These are phyloP conservation scores for Ceratonia siliqua DNA, from an alignment of 306 rosid species.

Conservation along the genomic window DNA sequence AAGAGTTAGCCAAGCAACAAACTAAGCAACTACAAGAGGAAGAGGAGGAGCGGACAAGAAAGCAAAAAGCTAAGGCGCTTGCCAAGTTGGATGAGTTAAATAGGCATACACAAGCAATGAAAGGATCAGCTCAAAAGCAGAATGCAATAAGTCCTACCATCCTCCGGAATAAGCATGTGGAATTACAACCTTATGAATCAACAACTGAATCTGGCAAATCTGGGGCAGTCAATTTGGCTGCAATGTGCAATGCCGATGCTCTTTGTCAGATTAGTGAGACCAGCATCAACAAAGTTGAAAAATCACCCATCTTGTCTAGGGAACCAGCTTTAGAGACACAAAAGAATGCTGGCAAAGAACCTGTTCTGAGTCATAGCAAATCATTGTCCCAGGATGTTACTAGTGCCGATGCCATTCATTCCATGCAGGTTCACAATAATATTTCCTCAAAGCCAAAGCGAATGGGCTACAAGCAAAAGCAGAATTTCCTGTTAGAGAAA, in stretches of 20 bases:
- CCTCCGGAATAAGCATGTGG: slow-evolving; percentile 55
- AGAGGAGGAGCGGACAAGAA: slow-evolving; percentile 80
- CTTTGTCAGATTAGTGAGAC: slow-evolving; percentile 43
- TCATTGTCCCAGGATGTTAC: slow-evolving; percentile 54
- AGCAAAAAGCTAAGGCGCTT: slow-evolving; percentile 75
- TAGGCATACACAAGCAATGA: slow-evolving; percentile 52
- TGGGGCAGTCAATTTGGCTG: slow-evolving; percentile 34
- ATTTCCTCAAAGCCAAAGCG: slow-evolving; percentile 64
- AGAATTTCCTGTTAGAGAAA: slow-evolving; percentile 47
- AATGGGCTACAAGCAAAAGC: slow-evolving; percentile 63
- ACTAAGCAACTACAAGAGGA: slow-evolving; percentile 84
- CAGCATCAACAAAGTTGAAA: slow-evolving; percentile 37
- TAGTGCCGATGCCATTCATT: slow-evolving; percentile 39
- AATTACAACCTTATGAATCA: slow-evolving; percentile 44
- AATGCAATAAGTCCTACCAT: slow-evolving; percentile 44
- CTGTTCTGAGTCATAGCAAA: slow-evolving; percentile 37
- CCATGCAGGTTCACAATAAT: slow-evolving; percentile 50
- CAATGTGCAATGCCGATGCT: slow-evolving; percentile 36
- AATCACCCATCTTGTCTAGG: slow-evolving; percentile 35
- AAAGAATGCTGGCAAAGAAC: slow-evolving; percentile 43
- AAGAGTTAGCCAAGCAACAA: slow-evolving; percentile 77
- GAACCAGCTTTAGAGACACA: slow-evolving; percentile 43
- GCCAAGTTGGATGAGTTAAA: slow-evolving; percentile 85
- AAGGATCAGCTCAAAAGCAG: slow-evolving; percentile 52
- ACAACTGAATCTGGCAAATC: slow-evolving; percentile 34